These are phyloP conservation scores for Lithohypha guttulata DNA, from an alignment of 2,329 filamentous ascomycete genomes.

Conservation along the genomic window DNA sequence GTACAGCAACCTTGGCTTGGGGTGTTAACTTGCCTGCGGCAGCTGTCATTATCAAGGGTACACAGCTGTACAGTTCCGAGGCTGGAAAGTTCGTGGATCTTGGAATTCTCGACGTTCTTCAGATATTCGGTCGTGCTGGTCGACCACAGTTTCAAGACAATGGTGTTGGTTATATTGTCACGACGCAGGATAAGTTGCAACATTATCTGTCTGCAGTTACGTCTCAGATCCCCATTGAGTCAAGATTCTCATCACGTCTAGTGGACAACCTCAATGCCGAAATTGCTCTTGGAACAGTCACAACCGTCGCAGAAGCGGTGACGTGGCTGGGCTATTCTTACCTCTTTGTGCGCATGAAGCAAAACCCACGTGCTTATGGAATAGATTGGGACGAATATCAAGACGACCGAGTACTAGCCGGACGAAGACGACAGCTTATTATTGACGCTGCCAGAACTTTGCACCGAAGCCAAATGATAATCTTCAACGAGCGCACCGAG, in stretches of 20 bases:
- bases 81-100: constrained; percentile 95
- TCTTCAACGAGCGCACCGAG: constrained; percentile 90
- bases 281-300: constrained; percentile 86
- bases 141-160: constrained; percentile 95
- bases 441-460: constrained; percentile 79
- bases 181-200: constrained; percentile 80
- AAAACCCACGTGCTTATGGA: constrained; percentile 82
- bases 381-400: constrained; percentile 88
- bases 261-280: constrained; percentile 97
- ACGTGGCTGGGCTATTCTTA: constrained; percentile 98
- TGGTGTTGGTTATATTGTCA: constrained; percentile 96
- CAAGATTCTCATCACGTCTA: constrained; percentile 83
- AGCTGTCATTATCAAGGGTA: constrained; percentile 95
- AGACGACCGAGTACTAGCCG: constrained; percentile 79
- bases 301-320: constrained; percentile 82
- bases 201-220: constrained; percentile 92
- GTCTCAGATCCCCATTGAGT: constrained; percentile 93
- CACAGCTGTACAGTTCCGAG: constrained; percentile 90
- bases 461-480: constrained; percentile 95
- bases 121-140: constrained; percentile 97
- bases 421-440: constrained; percentile 71
- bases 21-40: constrained; percentile 96
- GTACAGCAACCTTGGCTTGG: constrained; percentile 95
- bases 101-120: constrained; percentile 89
- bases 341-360: constrained; percentile 90